Conservation (phyloP, 352 stramenopile genomes). For the Phytophthora palmivora region DNA sequence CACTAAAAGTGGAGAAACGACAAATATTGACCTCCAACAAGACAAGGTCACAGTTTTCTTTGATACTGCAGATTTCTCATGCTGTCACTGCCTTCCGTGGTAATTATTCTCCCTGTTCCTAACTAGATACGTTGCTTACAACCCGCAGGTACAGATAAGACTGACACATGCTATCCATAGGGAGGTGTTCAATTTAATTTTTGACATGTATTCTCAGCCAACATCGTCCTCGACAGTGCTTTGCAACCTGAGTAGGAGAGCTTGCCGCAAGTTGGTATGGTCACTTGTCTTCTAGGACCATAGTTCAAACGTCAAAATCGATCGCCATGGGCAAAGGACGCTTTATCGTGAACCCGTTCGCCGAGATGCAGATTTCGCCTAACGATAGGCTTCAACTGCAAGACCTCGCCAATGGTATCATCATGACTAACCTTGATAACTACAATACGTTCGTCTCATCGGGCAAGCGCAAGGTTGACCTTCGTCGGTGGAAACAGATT, state of each 20-base stretch:
- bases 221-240: not conserved
- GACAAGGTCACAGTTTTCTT: too few species aligned
- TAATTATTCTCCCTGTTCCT: too few species aligned
- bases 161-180: too few species aligned
- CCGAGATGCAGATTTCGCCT: slow-evolving; percentile 28
- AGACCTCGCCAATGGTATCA: slow-evolving; percentile 29
- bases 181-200: too few species aligned
- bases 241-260: not conserved
- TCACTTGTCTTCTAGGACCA: slow-evolving; percentile 13
- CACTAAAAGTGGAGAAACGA: too few species aligned
- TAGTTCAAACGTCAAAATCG: not conserved
- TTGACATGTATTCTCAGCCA: not conserved
- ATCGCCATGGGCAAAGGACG: slow-evolving; percentile 29
- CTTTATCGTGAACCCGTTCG: slow-evolving; percentile 43
- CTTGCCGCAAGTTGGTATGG: not conserved
- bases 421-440: slow-evolving; percentile 23
- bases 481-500: slow-evolving; percentile 41
- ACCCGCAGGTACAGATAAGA: too few species aligned
- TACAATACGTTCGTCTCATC: slow-evolving; percentile 31
- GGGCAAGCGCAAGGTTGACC: slow-evolving; percentile 27
- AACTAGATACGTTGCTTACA: too few species aligned
- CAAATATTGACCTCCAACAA: too few species aligned
- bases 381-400: slow-evolving; percentile 24
- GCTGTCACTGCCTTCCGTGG: too few species aligned
- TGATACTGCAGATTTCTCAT: too few species aligned